Evolutionary conservation across 2,329 filamentous ascomycete species (phyloP).

Genomic region (Nemania serpens): DNA sequence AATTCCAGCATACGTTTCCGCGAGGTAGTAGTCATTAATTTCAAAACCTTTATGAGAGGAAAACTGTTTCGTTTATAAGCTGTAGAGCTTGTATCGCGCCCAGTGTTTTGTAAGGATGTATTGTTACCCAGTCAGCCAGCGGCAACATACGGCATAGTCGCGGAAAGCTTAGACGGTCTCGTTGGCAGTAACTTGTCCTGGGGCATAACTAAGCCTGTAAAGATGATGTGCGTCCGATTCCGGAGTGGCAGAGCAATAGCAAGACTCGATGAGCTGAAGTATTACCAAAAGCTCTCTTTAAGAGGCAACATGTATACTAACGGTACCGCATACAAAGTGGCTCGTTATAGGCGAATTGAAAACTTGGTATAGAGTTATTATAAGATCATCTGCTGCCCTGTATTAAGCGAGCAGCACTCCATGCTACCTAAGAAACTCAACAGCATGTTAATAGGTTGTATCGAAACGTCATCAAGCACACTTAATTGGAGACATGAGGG

Average conservation of each 20-base stretch:
- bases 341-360: no score
- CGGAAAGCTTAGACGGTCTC: no score
- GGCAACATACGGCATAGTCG: no score
- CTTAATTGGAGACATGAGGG: no score
- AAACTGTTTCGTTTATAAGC: constrained; percentile 7
- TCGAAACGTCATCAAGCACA: no score
- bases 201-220: not conserved
- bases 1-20: constrained; percentile 1
- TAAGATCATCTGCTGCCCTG: not conserved
- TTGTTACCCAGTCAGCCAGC: not conserved
- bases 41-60: constrained; percentile 1
- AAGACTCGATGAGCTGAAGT: not conserved
- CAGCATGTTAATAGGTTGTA: not conserved
- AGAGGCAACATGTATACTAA: not conserved
- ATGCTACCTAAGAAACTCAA: not conserved
- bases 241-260: constrained; percentile 10
- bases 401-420: no score
- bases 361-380: no score
- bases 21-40: not conserved
- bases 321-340: no score
- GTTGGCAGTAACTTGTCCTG: not conserved
- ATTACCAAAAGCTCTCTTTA: not conserved
- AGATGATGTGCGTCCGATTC: constrained; percentile 1
- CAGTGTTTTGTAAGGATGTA: constrained; percentile 11
- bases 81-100: not conserved